Evolutionary conservation across 176 grass and related monocot species (phyloP), one percentile per base, ranked within the genome.

Genomic region (Ensete glaucum): DNA sequence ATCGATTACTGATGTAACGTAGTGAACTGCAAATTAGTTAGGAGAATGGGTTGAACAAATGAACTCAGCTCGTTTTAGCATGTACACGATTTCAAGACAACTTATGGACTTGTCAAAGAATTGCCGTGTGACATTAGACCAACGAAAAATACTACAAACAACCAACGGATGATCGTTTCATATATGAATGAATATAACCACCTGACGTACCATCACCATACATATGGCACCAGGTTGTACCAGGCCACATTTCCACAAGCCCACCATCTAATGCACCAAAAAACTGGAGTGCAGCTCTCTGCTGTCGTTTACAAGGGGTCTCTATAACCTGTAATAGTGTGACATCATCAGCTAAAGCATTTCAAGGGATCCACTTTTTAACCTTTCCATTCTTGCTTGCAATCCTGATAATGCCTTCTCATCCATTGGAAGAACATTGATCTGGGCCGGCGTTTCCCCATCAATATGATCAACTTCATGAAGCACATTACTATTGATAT

Each of bases 371-470:
- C 95, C 95, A 84, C 91, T 94, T 70, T 99, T 99, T 72, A 99
- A 65, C 76, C 88, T 86, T 76, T 99, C 95, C 95, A 99, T 99
- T 52, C 95, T 80, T 76, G 95, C 95, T 78, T 99, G 95, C 48
- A 99, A 57, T 11, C 90, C 90, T 71, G 95, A 99, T 69, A 99
- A 83, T 21, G 95, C 95, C 76, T 87, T 85, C 77, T 99, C 95
- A 67, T 99, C 90, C 95, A 99, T 87, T 11, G 95, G 95, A 58
- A 80, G 95, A 77, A 90, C 82, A 78, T 72, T 93, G 58, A 64
- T 83, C 54, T 91, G 90, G 50, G 80, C 62, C 79, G 78, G 88
- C 23, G 77, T 27, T 76, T 94, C 95, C 34, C 69, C 67, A 53
- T 94, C 83, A 11, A 79, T 71, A 24, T 83, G 80, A 43, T 43